These are phyloP conservation scores for Penicillium verhagenii DNA, from an alignment of 495 filamentous ascomycete genomes.

Conservation along the genomic window DNA sequence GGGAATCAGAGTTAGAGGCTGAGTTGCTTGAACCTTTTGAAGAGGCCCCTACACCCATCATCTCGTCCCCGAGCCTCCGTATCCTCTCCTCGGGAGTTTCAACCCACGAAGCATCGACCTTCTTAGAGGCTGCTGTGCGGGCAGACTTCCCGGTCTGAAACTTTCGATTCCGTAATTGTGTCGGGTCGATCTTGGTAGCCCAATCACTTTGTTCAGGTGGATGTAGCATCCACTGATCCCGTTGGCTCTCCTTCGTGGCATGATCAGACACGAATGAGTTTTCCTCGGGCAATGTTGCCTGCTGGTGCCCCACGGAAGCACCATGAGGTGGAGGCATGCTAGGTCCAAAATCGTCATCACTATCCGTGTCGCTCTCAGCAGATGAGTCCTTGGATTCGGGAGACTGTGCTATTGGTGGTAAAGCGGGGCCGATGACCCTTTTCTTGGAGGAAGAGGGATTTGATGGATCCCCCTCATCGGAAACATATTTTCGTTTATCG, in stretches of 20 bases:
- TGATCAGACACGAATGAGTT: slow-evolving; percentile 7
- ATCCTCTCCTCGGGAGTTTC: slow-evolving; percentile 90
- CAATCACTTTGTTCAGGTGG: slow-evolving; percentile 68
- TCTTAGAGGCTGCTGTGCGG: slow-evolving; percentile 24
- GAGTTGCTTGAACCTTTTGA: slow-evolving; percentile 1
- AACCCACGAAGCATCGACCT: slow-evolving; percentile 71
- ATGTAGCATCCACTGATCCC: slow-evolving; percentile 94
- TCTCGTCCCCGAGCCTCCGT: slow-evolving; percentile 74
- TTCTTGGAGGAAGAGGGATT: slow-evolving; percentile 9
- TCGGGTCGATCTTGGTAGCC: slow-evolving; percentile 74
- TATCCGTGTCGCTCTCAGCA: slow-evolving; percentile 31
- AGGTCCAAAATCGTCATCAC: slow-evolving; percentile 78
- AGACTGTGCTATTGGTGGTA: slow-evolving; percentile 24
- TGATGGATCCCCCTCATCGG: slow-evolving; percentile 1
- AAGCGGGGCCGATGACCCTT: slow-evolving; percentile 36
- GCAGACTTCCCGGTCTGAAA: slow-evolving; percentile 74
- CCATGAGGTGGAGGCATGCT: slow-evolving; percentile 61
- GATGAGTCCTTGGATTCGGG: slow-evolving; percentile 16
- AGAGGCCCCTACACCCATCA: slow-evolving; percentile 64
- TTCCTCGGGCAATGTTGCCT: slow-evolving; percentile 16
- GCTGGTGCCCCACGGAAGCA: slow-evolving; percentile 11
- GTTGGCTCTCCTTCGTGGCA: slow-evolving; percentile 35
- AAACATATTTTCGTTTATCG: slow-evolving; percentile 20
- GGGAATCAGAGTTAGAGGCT: slow-evolving; percentile 14
- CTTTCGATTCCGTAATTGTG: slow-evolving; percentile 75